These are phyloP conservation scores for Apophysomyces trapeziformis DNA, from an alignment of 371 early-diverging fungal genomes.

Conservation along the genomic window DNA sequence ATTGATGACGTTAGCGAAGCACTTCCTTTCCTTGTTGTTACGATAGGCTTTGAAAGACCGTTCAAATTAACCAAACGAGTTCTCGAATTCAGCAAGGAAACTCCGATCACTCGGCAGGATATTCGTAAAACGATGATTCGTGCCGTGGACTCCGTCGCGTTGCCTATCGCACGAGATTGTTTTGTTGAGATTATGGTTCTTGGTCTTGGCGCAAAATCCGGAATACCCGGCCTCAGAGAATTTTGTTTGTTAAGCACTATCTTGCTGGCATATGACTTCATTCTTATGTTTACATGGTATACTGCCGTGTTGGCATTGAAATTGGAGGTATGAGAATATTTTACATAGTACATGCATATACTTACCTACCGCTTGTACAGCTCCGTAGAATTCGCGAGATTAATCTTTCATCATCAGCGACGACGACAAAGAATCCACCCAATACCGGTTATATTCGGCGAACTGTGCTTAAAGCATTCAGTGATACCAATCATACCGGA, in stretches of 20 bases:
- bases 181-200: slow-evolving; percentile 81
- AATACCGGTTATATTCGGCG: slow-evolving; percentile 48
- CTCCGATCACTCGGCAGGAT: slow-evolving; percentile 33
- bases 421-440: slow-evolving; percentile 15
- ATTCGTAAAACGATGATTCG: slow-evolving; percentile 65
- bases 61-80: slow-evolving; percentile 81
- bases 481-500: slow-evolving; percentile 30
- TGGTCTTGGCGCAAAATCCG: slow-evolving; percentile 73
- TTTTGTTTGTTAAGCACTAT: slow-evolving; percentile 80
- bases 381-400: slow-evolving; percentile 28
- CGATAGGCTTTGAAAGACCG: slow-evolving; percentile 89
- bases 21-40: slow-evolving; percentile 87
- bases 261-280: slow-evolving; percentile 77
- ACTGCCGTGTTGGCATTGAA: slow-evolving; percentile 84
- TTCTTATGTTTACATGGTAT: slow-evolving; percentile 84
- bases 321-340: slow-evolving; percentile 64
- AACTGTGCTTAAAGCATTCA: slow-evolving; percentile 54
- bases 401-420: slow-evolving; percentile 10
- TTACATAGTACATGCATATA: background rate
- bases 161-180: slow-evolving; percentile 73
- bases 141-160: slow-evolving; percentile 68
- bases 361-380: slow-evolving; percentile 13
- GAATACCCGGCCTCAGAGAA: slow-evolving; percentile 73
- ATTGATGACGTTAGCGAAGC: slow-evolving; percentile 58
- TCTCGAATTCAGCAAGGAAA: slow-evolving; percentile 46